phyloP scores from a whole-genome alignment of 2,329 filamentous ascomycete species.

The Verticillium isaacii region DNA sequence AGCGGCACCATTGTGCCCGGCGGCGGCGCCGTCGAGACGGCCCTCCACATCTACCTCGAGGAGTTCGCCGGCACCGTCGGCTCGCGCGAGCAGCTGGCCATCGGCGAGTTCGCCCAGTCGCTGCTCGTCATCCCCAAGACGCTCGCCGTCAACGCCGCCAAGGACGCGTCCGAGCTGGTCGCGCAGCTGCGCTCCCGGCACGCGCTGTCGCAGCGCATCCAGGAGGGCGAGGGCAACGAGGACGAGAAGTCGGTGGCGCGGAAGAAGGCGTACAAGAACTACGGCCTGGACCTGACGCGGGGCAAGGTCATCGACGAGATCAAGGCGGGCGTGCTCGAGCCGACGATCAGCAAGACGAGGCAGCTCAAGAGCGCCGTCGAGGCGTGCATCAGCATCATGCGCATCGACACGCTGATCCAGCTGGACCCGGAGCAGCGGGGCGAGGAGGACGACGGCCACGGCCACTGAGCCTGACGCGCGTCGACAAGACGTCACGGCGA shows the following conservation, averaged over 20 bases:
- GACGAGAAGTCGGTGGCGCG: slow-evolving; percentile 86
- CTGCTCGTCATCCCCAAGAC: slow-evolving; percentile 95
- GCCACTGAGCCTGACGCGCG: slow-evolving; percentile 51
- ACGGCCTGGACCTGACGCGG: slow-evolving; percentile 83
- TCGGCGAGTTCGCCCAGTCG: slow-evolving; percentile 93
- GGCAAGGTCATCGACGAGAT: slow-evolving; percentile 91
- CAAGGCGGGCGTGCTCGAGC: slow-evolving; percentile 93
- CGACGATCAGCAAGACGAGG: slow-evolving; percentile 96
- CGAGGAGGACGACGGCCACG: slow-evolving; percentile 78
- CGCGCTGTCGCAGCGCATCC: slow-evolving; percentile 86
- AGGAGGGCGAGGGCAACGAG: slow-evolving; percentile 77
- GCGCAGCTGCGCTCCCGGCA: slow-evolving; percentile 93
- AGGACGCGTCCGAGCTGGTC: slow-evolving; percentile 91
- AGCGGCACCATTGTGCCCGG: slow-evolving; percentile 95
- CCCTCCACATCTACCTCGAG: slow-evolving; percentile 97
- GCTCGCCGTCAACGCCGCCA: slow-evolving; percentile 92
- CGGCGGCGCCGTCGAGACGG: slow-evolving; percentile 96
- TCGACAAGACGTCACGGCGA: slow-evolving; percentile 3
- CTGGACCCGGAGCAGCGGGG: slow-evolving; percentile 82
- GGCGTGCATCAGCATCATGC: slow-evolving; percentile 98
- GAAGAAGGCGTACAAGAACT: slow-evolving; percentile 98
- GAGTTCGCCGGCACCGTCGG: slow-evolving; percentile 97
- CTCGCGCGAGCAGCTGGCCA: slow-evolving; percentile 94
- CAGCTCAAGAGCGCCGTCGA: slow-evolving; percentile 98
- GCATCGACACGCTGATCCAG: slow-evolving; percentile 98